Base-by-base conservation (phyloP, 2,329 filamentous ascomycete genomes). In the Diaporthe batatas region DNA sequence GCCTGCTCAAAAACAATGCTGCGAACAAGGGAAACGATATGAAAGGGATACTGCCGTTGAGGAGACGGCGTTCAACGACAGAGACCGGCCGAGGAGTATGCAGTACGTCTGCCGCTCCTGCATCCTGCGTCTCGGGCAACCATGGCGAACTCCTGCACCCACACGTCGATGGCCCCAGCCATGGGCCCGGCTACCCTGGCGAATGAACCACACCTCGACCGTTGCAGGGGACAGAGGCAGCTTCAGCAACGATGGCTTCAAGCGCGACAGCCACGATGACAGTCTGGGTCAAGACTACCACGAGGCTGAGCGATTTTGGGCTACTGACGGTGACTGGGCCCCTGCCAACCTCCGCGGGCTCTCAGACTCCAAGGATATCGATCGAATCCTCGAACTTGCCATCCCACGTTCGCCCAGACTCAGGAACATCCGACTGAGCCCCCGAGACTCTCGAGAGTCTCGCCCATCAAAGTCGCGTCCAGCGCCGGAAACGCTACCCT, bases 91-190 rank as follows among this genome's bases (percentile, higher is more conserved):
- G 71, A 68, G 53, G 68, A 74, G 67, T 67, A 74, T 74, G 73
- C 73, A 73, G 71, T 57, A 71, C 74, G 72, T 62, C 69, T 74
- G 72, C 71, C 73, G 67, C 54, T 68, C 59, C 44, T 74, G 68
- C 69, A 70, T 72, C 39, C 70, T 73, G 65, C 72, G 72, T 68
- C 72, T 75, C 69, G 72, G 72, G 65, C 72, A 68, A 70, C 53
- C 69, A 74, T 70, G 72, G 65, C 74, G 59, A 51, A 25, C 39
- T 59, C 62, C 42, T 29, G 34, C 49, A 34, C 68, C 47, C 65
- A 65, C 47, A 18, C 42, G n/a, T 6, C 23, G 29, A 58, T 39
- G 42, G 21, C 67, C 34, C 55, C 57, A 44, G 32, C 47, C 55
- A 42, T 32, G 42, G 44, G 25, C 49, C 32, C 72, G 47, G 4